These are phyloP conservation scores for Melastoma candidum DNA, from an alignment of 441 rosid genomes.

Conservation along the genomic window DNA sequence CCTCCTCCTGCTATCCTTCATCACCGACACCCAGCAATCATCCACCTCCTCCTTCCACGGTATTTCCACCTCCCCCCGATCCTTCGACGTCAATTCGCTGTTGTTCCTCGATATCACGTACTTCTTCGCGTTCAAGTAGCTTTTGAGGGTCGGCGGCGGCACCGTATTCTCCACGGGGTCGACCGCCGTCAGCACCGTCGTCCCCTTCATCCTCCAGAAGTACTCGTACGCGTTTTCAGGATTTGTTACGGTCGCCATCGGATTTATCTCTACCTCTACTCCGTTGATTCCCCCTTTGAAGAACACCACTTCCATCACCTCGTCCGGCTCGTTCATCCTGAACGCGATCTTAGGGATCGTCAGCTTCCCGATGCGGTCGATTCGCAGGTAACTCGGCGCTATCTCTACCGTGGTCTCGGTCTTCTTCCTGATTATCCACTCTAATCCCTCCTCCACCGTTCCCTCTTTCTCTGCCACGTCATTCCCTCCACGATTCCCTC, in stretches of 20 bases:
- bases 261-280: no score
- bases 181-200: neutral
- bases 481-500: no score
- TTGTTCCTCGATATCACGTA: no score
- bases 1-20: constrained; percentile 10
- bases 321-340: constrained; percentile 12
- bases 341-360: constrained; percentile 8
- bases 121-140: no score
- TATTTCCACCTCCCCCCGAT: neutral
- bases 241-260: neutral
- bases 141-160: neutral
- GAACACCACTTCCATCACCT: neutral
- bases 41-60: neutral
- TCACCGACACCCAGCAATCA: neutral
- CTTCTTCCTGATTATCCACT: neutral
- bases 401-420: neutral
- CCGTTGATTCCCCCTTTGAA: no score
- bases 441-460: neutral
- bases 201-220: constrained; percentile 6
- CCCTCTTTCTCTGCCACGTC: no score
- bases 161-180: neutral
- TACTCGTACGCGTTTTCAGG: constrained; percentile 1
- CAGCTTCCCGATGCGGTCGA: neutral
- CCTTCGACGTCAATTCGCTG: no score
- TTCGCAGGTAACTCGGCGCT: neutral